A percentile compares a stretch with the other conserved stretches of the same genome.
Evolutionary conservation across 768 basidiomycete species (phyloP).

Genomic region (Phlebiopsis gigantea): DNA sequence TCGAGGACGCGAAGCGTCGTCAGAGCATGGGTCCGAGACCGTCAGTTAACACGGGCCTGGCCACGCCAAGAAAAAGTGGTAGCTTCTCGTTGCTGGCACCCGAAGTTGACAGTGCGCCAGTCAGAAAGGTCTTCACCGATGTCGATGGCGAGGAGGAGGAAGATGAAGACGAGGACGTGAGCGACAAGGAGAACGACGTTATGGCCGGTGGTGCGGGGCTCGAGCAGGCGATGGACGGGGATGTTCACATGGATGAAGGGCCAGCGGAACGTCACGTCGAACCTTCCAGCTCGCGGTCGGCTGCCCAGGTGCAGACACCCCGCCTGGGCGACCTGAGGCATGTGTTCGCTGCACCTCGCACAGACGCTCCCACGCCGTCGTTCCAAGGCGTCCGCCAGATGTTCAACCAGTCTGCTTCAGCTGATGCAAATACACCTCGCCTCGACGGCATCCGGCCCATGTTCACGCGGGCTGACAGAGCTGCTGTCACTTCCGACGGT

Average conservation of each 20-base stretch:
- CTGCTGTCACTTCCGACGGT: not conserved
- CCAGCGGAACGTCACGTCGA: not conserved
- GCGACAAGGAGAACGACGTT: conserved; percentile 7
- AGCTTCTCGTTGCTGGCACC: conserved; percentile 19
- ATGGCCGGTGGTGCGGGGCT: not conserved
- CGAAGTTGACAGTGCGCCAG: conserved; percentile 7
- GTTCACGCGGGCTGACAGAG: conserved; percentile 16
- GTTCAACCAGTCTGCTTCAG: conserved; percentile 19
- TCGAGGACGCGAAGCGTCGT: conserved; percentile 31
- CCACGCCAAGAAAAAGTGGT: conserved; percentile 20
- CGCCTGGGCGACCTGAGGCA: conserved; percentile 27
- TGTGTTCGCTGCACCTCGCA: conserved; percentile 21
- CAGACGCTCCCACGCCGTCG: conserved; percentile 18
- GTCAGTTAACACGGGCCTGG: conserved; percentile 8
- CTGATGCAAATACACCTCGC: conserved; percentile 26
- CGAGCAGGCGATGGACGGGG: not conserved
- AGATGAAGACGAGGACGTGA: conserved; percentile 16
- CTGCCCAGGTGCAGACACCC: conserved; percentile 22
- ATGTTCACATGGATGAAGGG: conserved; percentile 1
- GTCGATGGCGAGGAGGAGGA: conserved; percentile 15
- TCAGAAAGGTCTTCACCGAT: conserved; percentile 1
- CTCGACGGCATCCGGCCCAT: conserved; percentile 30
- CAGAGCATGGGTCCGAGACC: conserved; percentile 25
- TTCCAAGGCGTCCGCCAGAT: conserved; percentile 28
- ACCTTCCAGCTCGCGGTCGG: not conserved